Conservation (phyloP, 345 rosid species). For the Eucalyptus coolabah region DNA sequence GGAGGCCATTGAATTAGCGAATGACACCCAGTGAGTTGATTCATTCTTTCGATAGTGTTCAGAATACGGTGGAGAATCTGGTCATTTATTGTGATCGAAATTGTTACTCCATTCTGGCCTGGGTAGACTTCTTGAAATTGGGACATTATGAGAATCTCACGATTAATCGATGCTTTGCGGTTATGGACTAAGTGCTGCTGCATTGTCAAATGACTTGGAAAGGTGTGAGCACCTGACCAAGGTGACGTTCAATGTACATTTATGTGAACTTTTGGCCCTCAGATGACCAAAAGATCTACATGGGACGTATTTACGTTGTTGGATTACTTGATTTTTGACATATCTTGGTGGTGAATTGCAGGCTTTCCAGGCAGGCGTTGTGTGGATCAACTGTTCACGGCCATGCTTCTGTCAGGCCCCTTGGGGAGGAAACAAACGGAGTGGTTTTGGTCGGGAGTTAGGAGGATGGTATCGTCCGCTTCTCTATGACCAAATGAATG, state of each 20-base stretch:
- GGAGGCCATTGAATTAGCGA: too few relatives aligned
- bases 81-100: too few relatives aligned
- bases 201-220: constrained; percentile 75
- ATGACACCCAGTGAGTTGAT: too few relatives aligned
- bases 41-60: too few relatives aligned
- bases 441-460: constrained; percentile 95
- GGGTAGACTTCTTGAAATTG: neutral
- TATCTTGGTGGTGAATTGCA: constrained; percentile 4
- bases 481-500: neutral
- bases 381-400: constrained; percentile 95
- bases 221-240: constrained; percentile 88
- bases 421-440: constrained; percentile 95
- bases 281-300: neutral
- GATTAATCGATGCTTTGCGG: constrained; percentile 8
- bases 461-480: constrained; percentile 57
- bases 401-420: constrained; percentile 96
- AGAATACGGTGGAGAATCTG: too few relatives aligned
- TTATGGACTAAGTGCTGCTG: constrained; percentile 72
- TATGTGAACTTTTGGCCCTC: neutral
- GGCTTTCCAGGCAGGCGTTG: constrained; percentile 72
- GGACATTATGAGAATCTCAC: neutral
- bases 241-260: constrained; percentile 19
- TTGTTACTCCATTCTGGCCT: too few relatives aligned
- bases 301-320: too few relatives aligned
- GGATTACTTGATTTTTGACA: neutral